phyloP scores from a whole-genome alignment of 495 filamentous ascomycete species.

The Aspergillus olivimuriae region DNA sequence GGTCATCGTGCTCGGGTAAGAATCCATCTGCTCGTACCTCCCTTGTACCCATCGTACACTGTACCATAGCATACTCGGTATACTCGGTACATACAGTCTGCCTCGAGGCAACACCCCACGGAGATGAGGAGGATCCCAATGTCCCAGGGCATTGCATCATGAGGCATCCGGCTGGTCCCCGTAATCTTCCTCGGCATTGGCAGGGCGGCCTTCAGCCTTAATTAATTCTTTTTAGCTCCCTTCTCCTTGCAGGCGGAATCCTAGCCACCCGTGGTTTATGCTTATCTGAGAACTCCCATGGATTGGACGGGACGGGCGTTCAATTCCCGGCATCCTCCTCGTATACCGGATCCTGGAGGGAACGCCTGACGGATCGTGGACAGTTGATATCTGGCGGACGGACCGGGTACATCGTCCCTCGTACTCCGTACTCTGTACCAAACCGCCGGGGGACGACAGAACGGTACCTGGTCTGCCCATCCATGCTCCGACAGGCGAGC shows the following conservation, averaged over 20 bases:
- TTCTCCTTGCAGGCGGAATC: slow-evolving; percentile 1
- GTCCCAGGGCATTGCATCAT: neutral
- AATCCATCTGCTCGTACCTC: too few species aligned
- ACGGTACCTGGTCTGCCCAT: slow-evolving; percentile 4
- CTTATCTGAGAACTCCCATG: neutral
- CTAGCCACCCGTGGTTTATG: neutral
- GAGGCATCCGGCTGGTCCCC: neutral
- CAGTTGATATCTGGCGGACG: too few species aligned
- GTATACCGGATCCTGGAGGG: neutral
- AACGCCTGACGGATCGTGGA: too few species aligned
- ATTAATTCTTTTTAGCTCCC: neutral
- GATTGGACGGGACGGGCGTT: neutral
- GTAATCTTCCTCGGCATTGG: neutral
- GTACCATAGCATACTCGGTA: too few species aligned
- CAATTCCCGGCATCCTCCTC: neutral
- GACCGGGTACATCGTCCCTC: neutral
- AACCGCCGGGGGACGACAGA: neutral
- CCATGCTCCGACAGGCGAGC: neutral
- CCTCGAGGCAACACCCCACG: too few species aligned
- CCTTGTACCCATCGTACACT: too few species aligned
- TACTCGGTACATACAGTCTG: too few species aligned
- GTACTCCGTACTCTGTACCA: neutral
- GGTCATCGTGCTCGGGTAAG: too few species aligned
- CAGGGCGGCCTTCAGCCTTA: slow-evolving; percentile 5
- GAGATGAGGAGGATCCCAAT: too few species aligned